These are phyloP conservation scores for Acanthochlamys bracteata DNA, from an alignment of 106 monocot species.

Conservation along the genomic window DNA sequence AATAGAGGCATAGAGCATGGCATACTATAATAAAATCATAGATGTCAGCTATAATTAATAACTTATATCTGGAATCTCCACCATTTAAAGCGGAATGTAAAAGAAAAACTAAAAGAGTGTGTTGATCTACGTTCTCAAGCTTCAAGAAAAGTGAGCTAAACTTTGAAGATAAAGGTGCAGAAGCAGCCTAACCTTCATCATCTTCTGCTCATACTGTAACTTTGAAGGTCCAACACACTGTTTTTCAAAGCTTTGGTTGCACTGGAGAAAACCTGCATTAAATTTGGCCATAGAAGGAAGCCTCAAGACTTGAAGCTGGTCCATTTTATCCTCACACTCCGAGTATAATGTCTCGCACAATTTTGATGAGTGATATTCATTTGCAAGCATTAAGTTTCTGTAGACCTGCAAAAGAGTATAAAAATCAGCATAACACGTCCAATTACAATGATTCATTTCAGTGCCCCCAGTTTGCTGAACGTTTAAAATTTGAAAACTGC, in stretches of 20 bases:
- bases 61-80: too few relatives aligned
- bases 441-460: too few relatives aligned
- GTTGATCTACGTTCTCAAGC: too few relatives aligned
- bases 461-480: neutral
- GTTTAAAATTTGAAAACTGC: neutral
- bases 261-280: constrained; percentile 83
- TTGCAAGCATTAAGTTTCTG: constrained; percentile 57
- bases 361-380: constrained; percentile 90
- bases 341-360: constrained; percentile 74
- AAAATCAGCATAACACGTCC: neutral
- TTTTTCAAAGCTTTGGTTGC: constrained; percentile 73
- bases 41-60: too few relatives aligned
- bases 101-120: too few relatives aligned
- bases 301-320: constrained; percentile 79
- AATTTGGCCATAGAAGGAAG: constrained; percentile 99
- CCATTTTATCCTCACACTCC: constrained; percentile 93
- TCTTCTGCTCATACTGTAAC: constrained; percentile 51
- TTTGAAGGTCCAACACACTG: constrained; percentile 90
- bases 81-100: too few relatives aligned
- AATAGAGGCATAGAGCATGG: neutral
- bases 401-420: constrained; percentile 31
- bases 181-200: constrained; percentile 55
- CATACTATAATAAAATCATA: too few relatives aligned
- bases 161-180: neutral
- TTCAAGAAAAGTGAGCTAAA: neutral